Percentiles rank a stretch among this genome's conserved stretches.
Conservation (phyloP, 73 alveolate species). For the Paraurostyla sp. region DNA sequence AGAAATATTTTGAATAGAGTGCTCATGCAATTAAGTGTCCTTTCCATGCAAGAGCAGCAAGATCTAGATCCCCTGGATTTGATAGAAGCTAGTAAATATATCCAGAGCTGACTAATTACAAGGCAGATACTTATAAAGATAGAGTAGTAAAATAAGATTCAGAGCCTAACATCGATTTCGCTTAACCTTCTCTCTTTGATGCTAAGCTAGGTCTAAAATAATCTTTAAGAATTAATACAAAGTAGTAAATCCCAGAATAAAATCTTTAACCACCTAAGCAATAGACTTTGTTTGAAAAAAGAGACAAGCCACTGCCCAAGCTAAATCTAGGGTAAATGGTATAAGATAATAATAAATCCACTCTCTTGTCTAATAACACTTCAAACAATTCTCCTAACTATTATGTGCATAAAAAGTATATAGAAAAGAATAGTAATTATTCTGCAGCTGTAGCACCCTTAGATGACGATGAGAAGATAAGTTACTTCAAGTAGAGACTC, state of each 20-base stretch:
- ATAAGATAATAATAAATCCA: background rate
- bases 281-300: background rate
- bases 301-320: background rate
- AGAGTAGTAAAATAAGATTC: background rate
- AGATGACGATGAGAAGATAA: background rate
- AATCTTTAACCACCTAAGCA: too few relatives aligned
- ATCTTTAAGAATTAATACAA: too few relatives aligned
- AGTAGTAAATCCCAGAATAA: too few relatives aligned
- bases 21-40: background rate
- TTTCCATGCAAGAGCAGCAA: background rate
- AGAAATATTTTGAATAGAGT: background rate
- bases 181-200: background rate
- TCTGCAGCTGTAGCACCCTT: too few relatives aligned
- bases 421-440: background rate
- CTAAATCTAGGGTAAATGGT: background rate
- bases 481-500: background rate
- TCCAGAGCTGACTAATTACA: background rate
- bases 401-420: background rate
- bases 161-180: background rate
- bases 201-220: background rate
- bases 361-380: background rate
- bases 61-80: constrained; percentile 24
- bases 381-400: background rate
- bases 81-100: background rate
- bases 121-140: background rate